phyloP scores from a whole-genome alignment of 2,329 filamentous ascomycete genomes.

The Microcera coccophila region DNA sequence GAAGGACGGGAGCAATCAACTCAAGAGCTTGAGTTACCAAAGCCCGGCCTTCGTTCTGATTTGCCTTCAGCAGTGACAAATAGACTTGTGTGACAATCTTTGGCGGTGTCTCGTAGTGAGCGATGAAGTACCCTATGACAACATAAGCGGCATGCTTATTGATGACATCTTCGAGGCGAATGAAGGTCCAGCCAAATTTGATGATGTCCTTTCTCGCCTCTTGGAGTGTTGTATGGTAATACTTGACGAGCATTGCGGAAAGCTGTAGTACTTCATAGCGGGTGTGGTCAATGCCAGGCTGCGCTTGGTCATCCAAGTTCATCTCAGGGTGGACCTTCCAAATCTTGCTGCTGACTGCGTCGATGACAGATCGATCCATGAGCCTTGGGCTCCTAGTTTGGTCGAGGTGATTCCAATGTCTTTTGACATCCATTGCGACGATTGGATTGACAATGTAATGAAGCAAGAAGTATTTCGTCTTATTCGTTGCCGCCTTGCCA shows the following conservation, averaged over 20 bases:
- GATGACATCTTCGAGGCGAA: slow-evolving; percentile 95
- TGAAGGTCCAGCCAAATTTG: slow-evolving; percentile 98
- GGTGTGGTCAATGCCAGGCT: slow-evolving; percentile 88
- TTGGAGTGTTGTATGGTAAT: slow-evolving; percentile 81
- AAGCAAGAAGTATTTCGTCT: slow-evolving; percentile 88
- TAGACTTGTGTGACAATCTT: slow-evolving; percentile 98
- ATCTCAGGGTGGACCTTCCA: slow-evolving; percentile 89
- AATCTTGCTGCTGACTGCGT: slow-evolving; percentile 84
- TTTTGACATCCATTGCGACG: slow-evolving; percentile 92
- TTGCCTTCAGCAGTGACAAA: slow-evolving; percentile 81
- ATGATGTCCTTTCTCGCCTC: slow-evolving; percentile 97
- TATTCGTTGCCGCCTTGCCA: slow-evolving; percentile 72
- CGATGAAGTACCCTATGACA: slow-evolving; percentile 95
- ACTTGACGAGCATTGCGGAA: slow-evolving; percentile 92
- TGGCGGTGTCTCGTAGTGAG: slow-evolving; percentile 89
- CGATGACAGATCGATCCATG: slow-evolving; percentile 82
- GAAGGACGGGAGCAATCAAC: slow-evolving; percentile 88
- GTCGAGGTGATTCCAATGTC: slow-evolving; percentile 63
- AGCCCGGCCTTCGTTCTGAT: slow-evolving; percentile 89
- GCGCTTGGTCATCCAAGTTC: slow-evolving; percentile 74
- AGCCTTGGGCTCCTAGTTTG: slow-evolving; percentile 61
- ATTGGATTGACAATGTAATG: slow-evolving; percentile 94
- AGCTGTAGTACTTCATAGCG: slow-evolving; percentile 94
- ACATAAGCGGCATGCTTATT: slow-evolving; percentile 99
- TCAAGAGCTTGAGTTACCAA: slow-evolving; percentile 93